Conservation (phyloP, 192 early-diverging fungal genomes). For the Anaeromyces robustus region DNA sequence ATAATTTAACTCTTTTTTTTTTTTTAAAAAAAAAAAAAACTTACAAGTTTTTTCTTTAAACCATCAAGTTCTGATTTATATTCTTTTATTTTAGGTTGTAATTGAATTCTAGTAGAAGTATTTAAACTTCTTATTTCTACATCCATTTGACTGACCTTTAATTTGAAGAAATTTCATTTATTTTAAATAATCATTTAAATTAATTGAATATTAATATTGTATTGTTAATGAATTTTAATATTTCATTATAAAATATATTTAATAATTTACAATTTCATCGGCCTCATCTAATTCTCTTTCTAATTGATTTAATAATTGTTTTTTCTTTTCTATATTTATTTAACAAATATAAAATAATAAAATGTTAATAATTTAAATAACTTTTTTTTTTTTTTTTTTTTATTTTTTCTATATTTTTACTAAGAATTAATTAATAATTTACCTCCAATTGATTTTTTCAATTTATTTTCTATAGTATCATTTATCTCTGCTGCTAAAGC, state of each 20-base stretch:
- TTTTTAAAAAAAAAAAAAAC: not conserved
- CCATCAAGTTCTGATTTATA: slow-evolving; percentile 71
- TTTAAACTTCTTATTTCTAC: slow-evolving; percentile 71
- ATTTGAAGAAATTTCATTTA: no score
- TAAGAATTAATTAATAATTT: no score
- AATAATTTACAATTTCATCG: slow-evolving; percentile 60
- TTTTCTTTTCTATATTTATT: slow-evolving; percentile 36
- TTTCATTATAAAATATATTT: not conserved
- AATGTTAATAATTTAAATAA: no score
- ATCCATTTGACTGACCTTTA: slow-evolving; percentile 78
- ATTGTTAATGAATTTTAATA: no score
- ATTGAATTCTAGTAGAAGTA: slow-evolving; percentile 36
- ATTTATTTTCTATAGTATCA: not conserved
- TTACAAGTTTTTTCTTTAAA: slow-evolving; percentile 60
- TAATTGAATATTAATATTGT: no score
- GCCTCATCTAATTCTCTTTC: slow-evolving; percentile 80
- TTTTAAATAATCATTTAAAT: no score
- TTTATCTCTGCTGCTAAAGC: not conserved
- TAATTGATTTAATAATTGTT: slow-evolving; percentile 54
- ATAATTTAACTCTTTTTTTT: not conserved
- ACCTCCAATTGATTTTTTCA: not conserved
- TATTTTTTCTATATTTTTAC: no score
- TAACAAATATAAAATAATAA: no score
- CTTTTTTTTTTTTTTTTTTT: no score
- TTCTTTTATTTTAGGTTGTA: slow-evolving; percentile 46